These are phyloP conservation scores for Ophiostoma sp. DNA, from an alignment of 2,329 filamentous ascomycete species.

Conservation along the genomic window DNA sequence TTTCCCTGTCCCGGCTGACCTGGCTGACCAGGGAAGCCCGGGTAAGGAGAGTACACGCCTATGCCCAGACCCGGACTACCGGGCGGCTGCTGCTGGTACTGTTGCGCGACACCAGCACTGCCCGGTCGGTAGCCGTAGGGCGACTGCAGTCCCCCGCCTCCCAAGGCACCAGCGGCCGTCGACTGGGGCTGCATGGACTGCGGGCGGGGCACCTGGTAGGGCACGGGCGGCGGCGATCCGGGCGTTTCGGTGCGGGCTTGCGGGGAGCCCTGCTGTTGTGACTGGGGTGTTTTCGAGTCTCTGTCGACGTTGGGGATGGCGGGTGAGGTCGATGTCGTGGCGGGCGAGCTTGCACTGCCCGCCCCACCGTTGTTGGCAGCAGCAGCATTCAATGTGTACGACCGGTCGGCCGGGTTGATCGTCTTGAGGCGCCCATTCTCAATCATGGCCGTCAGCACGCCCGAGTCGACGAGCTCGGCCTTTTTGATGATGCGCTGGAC, in stretches of 20 bases:
- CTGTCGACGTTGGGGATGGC: background rate
- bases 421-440: slow-evolving; percentile 64
- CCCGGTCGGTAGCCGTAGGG: slow-evolving; percentile 34
- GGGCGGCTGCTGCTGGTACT: slow-evolving; percentile 26
- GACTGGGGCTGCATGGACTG: slow-evolving; percentile 37
- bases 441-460: slow-evolving; percentile 66
- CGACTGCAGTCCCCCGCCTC: slow-evolving; percentile 32
- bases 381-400: slow-evolving; percentile 33
- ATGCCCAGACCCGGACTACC: slow-evolving; percentile 2
- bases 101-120: slow-evolving; percentile 37
- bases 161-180: background rate
- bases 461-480: slow-evolving; percentile 67
- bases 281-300: background rate
- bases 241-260: slow-evolving; percentile 11
- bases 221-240: slow-evolving; percentile 38
- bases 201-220: slow-evolving; percentile 46
- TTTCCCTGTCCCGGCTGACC: background rate
- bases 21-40: background rate
- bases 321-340: slow-evolving; percentile 32
- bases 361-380: background rate
- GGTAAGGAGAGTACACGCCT: slow-evolving; percentile 20
- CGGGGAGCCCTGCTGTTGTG: slow-evolving; percentile 17
- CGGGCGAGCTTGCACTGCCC: slow-evolving; percentile 22
- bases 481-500: slow-evolving; percentile 69
- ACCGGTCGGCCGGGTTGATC: slow-evolving; percentile 54